Conservation (phyloP, 2,329 filamentous ascomycete genomes). For the Scortechinia acanthostroma region DNA sequence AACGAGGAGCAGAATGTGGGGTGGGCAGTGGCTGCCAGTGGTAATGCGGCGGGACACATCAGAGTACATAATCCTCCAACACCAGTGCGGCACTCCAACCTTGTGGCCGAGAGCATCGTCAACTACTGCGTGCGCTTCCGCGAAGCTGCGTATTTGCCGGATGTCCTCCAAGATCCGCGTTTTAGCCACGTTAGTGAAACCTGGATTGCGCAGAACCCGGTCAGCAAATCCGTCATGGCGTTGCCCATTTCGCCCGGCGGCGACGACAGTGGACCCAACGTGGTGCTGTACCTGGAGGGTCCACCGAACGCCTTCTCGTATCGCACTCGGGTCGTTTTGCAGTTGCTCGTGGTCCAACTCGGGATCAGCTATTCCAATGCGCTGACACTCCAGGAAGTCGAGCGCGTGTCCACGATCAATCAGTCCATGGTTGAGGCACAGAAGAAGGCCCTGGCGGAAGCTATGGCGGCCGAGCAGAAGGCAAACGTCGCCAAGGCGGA, state of each 20-base stretch:
- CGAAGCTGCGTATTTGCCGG: too few relatives aligned
- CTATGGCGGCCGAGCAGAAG: conserved; percentile 67
- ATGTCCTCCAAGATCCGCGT: conserved; percentile 70
- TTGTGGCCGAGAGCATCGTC: too few relatives aligned
- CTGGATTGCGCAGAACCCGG: conserved; percentile 63
- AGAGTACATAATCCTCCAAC: conserved; percentile 58
- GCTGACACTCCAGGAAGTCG: conserved; percentile 61
- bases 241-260: conserved; percentile 75
- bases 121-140: too few relatives aligned
- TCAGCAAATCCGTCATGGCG: conserved; percentile 71
- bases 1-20: conserved; percentile 55
- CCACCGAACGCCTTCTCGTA: conserved; percentile 72
- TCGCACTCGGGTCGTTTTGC: conserved; percentile 58
- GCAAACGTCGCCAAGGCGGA: conserved; percentile 72
- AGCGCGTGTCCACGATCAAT: conserved; percentile 73
- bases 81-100: too few relatives aligned
- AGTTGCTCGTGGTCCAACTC: conserved; percentile 73
- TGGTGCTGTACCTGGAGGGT: conserved; percentile 70
- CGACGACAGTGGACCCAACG: conserved; percentile 62
- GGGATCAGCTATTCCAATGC: conserved; percentile 67
- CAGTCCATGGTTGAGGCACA: conserved; percentile 73
- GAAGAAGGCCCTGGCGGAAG: conserved; percentile 66
- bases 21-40: conserved; percentile 71
- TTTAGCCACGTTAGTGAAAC: conserved; percentile 69
- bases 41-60: conserved; percentile 63